Conservation (phyloP, 2,329 filamentous ascomycete genomes). For the Colletotrichum sp. region DNA sequence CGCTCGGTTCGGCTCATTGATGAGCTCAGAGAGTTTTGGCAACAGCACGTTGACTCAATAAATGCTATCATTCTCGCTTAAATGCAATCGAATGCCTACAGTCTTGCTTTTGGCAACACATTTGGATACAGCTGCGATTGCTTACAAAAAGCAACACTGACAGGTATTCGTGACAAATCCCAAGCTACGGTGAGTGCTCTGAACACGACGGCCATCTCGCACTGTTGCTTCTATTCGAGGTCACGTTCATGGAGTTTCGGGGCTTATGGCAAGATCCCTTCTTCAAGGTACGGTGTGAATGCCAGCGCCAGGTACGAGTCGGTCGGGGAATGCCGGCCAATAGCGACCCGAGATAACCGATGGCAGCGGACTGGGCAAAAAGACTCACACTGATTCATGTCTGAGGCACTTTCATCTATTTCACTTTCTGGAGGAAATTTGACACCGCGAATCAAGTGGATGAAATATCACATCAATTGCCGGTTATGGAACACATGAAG, state of each 20-base stretch:
- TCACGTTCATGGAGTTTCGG: accelerated
- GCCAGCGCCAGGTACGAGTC: neutral
- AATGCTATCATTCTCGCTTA: neutral
- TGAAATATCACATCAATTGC: neutral
- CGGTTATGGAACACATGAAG: neutral
- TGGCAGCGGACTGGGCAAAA: neutral
- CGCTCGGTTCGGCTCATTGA: neutral
- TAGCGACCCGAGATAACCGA: neutral
- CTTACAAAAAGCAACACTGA: neutral
- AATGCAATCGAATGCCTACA: accelerated
- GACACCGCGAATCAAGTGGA: neutral
- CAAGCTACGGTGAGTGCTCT: accelerated
- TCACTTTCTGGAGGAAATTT: neutral
- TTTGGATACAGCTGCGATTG: neutral
- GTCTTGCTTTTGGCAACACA: neutral
- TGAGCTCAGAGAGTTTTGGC: neutral
- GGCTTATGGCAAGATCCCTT: neutral
- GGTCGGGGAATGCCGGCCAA: neutral
- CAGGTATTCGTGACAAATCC: neutral
- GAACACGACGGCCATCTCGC: neutral
- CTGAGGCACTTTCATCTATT: neutral
- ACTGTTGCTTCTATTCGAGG: accelerated
- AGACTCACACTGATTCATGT: neutral
- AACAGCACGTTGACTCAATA: accelerated
- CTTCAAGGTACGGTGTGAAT: neutral